Conservation (phyloP, 2,329 filamentous ascomycete genomes). For the Meredithiella fracta region DNA sequence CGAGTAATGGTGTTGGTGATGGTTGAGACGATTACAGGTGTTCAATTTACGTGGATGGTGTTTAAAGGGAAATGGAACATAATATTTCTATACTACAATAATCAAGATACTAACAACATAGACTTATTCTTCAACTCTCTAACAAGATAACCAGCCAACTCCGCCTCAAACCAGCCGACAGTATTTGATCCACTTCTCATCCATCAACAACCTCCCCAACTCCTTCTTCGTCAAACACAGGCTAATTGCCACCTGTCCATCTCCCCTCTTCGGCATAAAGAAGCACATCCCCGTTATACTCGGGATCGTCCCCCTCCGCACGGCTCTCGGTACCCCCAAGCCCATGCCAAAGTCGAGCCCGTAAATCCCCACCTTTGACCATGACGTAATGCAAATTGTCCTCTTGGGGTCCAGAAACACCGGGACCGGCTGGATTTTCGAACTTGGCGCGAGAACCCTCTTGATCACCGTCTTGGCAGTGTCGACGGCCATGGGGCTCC, state of each 20-base stretch:
- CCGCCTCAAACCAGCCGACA: not conserved
- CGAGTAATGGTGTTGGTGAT: too few relatives aligned
- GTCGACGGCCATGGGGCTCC: not conserved
- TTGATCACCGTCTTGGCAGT: not conserved
- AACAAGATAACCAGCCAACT: not conserved
- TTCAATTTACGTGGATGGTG: too few relatives aligned
- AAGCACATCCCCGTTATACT: not conserved
- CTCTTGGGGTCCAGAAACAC: not conserved
- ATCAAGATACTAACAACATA: too few relatives aligned
- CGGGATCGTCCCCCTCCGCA: not conserved
- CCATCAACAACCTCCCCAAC: not conserved
- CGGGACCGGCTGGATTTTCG: not conserved
- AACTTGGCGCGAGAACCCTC: not conserved
- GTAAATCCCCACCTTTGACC: slow-evolving; percentile 2
- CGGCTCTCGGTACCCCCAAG: not conserved
- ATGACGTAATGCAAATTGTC: not conserved
- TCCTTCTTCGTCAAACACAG: not conserved
- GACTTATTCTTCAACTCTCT: too few relatives aligned
- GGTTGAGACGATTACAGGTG: too few relatives aligned
- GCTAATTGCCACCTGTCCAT: not conserved
- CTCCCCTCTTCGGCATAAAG: not conserved
- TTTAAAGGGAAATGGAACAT: too few relatives aligned
- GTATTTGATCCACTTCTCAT: not conserved
- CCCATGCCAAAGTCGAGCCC: not conserved
- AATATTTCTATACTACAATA: too few relatives aligned